These are phyloP conservation scores for Peribolospora kevripleyi DNA, from an alignment of 768 basidiomycete genomes.

Conservation along the genomic window DNA sequence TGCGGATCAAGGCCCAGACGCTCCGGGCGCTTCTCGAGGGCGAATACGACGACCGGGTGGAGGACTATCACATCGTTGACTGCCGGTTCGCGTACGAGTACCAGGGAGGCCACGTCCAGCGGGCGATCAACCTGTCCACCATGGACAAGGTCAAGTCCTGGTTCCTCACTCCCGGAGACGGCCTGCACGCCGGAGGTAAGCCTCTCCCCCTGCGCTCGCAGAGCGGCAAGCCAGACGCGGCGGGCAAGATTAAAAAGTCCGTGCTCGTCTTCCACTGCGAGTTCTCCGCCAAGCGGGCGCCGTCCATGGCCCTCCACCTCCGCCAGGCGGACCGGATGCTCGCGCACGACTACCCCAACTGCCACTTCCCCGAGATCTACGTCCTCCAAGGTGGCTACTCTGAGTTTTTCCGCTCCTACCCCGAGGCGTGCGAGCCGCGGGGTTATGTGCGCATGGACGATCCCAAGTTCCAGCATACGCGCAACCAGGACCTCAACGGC, in stretches of 20 bases:
- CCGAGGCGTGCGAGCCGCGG: conserved; percentile 46
- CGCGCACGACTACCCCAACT: conserved; percentile 63
- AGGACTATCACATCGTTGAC: conserved; percentile 60
- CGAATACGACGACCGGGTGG: conserved; percentile 37
- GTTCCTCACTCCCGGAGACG: conserved; percentile 27
- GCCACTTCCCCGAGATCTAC: conserved; percentile 91
- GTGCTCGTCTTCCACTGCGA: conserved; percentile 93
- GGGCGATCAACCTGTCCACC: conserved; percentile 77
- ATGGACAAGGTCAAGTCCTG: conserved; percentile 54
- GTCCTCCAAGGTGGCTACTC: conserved; percentile 91
- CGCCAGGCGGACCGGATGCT: conserved; percentile 61
- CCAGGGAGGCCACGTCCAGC: conserved; percentile 70
- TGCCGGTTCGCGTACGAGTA: conserved; percentile 97
- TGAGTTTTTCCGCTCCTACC: conserved; percentile 48
- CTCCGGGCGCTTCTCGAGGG: conserved; percentile 56
- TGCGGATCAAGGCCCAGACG: conserved; percentile 59
- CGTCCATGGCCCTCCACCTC: conserved; percentile 91
- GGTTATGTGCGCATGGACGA: conserved; percentile 91
- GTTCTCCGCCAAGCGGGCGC: conserved; percentile 82
- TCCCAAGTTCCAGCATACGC: conserved; percentile 51
- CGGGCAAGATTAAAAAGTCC: conserved; percentile 36
- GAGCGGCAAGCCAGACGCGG: conserved; percentile 36
- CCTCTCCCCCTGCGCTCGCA: conserved; percentile 19
- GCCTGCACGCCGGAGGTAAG: conserved; percentile 26
- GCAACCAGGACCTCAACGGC: conserved; percentile 67